Conservation (phyloP, 306 rosid species). For the Rosa multiflora region DNA sequence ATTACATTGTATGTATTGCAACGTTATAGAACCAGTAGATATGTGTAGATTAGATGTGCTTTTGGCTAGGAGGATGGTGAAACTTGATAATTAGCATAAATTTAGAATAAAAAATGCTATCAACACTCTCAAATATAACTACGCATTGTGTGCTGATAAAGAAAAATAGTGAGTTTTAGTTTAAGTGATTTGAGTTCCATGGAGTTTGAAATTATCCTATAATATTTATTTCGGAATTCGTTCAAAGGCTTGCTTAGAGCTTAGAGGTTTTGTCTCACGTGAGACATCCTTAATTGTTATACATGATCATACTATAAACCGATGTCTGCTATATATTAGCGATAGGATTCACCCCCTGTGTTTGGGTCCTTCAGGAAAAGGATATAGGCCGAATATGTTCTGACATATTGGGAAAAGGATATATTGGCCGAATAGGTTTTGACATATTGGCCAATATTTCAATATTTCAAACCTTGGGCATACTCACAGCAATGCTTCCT, state of each 20-base stretch:
- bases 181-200: not conserved
- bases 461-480: not conserved
- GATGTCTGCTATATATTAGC: not conserved
- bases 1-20: not conserved
- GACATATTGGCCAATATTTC: not conserved
- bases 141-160: not conserved
- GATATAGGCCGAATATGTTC: not conserved
- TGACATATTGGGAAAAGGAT: not conserved
- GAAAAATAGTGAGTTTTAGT: not conserved
- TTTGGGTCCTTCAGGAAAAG: not conserved
- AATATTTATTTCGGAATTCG: not conserved
- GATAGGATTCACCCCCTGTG: not conserved
- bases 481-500: not conserved
- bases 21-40: not conserved
- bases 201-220: not conserved
- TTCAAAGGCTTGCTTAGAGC: not conserved
- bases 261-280: conserved; percentile 2
- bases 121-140: not conserved
- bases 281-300: not conserved
- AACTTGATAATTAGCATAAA: not conserved
- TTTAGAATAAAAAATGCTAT: not conserved
- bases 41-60: not conserved
- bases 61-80: not conserved
- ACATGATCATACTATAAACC: not conserved
- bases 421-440: not conserved